Evolutionary conservation across 2,329 filamentous ascomycete genomes (phyloP).

Genomic region (Gremmenia infestans): DNA sequence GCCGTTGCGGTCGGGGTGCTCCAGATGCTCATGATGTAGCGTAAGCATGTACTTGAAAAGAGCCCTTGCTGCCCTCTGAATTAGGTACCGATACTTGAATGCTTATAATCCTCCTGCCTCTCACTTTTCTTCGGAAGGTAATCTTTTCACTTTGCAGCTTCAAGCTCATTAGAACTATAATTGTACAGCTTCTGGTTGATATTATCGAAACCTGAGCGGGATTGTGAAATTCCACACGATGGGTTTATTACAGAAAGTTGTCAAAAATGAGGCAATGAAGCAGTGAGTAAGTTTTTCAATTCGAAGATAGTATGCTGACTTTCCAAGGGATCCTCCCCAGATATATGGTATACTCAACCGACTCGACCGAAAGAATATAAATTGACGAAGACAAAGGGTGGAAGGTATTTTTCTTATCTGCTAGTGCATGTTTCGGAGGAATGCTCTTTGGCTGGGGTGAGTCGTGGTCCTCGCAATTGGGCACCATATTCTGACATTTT

Average conservation of each 20-base stretch:
- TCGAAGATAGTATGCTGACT: constrained; percentile 2
- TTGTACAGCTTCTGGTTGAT: not conserved
- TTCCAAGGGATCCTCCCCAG: constrained; percentile 23
- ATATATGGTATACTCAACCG: constrained; percentile 21
- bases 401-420: constrained; percentile 58
- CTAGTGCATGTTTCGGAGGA: constrained; percentile 59
- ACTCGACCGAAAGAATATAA: not conserved
- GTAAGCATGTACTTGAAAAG: not conserved
- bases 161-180: not conserved
- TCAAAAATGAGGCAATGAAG: constrained; percentile 65
- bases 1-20: not conserved
- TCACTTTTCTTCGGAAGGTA: not conserved
- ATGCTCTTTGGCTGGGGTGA: constrained; percentile 52
- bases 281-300: constrained; percentile 23
- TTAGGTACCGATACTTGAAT: not conserved
- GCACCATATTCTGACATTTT: not conserved
- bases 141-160: not conserved
- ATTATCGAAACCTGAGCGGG: not conserved
- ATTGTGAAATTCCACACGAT: constrained; percentile 15
- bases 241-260: constrained; percentile 27
- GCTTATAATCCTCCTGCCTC: not conserved
- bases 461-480: not conserved
- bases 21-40: not conserved
- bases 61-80: not conserved
- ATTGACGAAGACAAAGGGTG: constrained; percentile 48